Percentiles rank a stretch among this genome's conserved stretches.
Conservation (phyloP, 441 rosid species). For the Gossypium davidsonii region DNA sequence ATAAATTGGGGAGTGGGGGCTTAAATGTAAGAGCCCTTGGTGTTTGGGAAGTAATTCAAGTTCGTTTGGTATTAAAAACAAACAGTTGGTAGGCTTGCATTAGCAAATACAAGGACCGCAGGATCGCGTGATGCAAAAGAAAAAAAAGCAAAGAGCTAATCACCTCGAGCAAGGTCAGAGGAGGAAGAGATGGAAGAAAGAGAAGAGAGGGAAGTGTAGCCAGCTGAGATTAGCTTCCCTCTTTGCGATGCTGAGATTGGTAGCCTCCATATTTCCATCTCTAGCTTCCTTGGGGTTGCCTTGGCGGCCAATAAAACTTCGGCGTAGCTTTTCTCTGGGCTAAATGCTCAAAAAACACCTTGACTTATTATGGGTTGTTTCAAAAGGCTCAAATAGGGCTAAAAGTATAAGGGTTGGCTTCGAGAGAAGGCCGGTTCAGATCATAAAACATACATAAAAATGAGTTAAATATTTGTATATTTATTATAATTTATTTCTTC, state of each 20-base stretch:
- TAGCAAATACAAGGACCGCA: no score
- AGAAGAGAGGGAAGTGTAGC: conserved; percentile 56
- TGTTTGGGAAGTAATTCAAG: not conserved
- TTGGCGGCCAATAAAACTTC: not conserved
- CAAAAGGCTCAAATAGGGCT: no score
- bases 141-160: not conserved
- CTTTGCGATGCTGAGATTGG: conserved; percentile 65
- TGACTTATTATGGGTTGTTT: no score
- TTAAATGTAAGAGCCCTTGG: not conserved
- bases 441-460: no score
- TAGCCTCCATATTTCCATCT: conserved; percentile 53
- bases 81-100: conserved; percentile 17
- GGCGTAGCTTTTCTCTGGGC: not conserved
- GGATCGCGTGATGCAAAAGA: not conserved
- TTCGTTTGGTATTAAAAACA: conserved; percentile 19
- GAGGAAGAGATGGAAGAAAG: conserved; percentile 52
- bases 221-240: conserved; percentile 65
- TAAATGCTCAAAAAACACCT: no score
- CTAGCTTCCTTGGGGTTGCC: conserved; percentile 6
- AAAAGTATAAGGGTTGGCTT: no score
- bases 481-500: no score
- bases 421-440: no score
- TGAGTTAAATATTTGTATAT: no score
- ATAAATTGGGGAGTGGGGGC: not conserved
- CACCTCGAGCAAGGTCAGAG: conserved; percentile 59